Evolutionary conservation across 2,329 filamentous ascomycete genomes (phyloP), one percentile per base, ranked within the genome.

Genomic region (Aspergillus piperis): DNA sequence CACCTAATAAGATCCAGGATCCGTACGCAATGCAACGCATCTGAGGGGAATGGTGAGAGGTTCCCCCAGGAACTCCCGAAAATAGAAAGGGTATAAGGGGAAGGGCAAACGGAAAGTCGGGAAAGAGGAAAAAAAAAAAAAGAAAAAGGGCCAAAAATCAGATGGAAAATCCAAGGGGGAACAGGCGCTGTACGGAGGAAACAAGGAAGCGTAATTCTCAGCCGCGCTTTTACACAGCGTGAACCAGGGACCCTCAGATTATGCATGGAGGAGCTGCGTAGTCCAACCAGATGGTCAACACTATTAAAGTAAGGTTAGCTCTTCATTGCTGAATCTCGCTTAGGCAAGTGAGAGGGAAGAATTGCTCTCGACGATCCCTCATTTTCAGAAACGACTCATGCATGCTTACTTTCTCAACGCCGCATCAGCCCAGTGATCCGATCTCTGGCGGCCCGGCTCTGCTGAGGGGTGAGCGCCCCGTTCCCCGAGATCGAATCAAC

Each of bases 221-320:
- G 60, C 62, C 55, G 61, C 55, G 62, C 58, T 63, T 54, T 66
- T 61, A 50, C 56, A 60, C 60, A 49, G 59, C 39, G 61, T 55
- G 59, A 53, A 59, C 44, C 59, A 56, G 38, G 58, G 52, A 65
- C 58, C 47, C 57, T 61, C 58, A 58, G 52, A 57, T 59, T 54
- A 61, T 62, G 64, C 60, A 61, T 60, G 61, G 57, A 32, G 58
- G 64, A 59, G 41, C 53, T 59, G 64, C 61, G 66, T 67, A 68
- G 64, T 64, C 60, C 60, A 58, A 44, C 56, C 49, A 65, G 54
- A 61, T 42, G 59, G 58, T 58, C 58, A 55, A 60, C 59, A 55
- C 64, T 61, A 63, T 62, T 64, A 55, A 57, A 66, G 66, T 66
- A 68, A 66, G 64, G 66, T 62, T 65, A 62, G 66, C 63, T 66